Percentiles rank a stretch among this genome's conserved stretches.
These are phyloP conservation scores for Rossbeevera mucosa DNA, from an alignment of 768 basidiomycete species.

Conservation along the genomic window DNA sequence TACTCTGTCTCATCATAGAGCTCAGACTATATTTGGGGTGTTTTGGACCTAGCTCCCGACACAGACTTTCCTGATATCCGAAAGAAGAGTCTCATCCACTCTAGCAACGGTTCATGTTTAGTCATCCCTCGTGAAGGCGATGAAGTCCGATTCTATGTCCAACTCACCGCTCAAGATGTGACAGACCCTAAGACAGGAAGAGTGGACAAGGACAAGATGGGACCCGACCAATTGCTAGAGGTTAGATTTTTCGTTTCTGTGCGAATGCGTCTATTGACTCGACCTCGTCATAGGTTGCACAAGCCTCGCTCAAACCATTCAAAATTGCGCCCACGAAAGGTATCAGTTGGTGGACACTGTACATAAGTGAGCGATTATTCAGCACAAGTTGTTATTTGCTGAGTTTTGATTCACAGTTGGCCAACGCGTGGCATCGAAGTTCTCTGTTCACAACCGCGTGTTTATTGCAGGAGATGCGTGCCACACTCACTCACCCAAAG, in stretches of 20 bases:
- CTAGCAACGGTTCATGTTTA: slow-evolving; percentile 46
- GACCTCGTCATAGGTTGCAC: slow-evolving; percentile 31
- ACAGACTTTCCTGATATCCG: slow-evolving; percentile 55
- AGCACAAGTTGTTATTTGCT: not conserved
- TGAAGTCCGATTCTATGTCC: slow-evolving; percentile 48
- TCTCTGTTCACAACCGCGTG: slow-evolving; percentile 42
- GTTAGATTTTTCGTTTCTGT: slow-evolving; percentile 15
- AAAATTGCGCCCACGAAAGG: slow-evolving; percentile 27
- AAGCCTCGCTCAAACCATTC: slow-evolving; percentile 39
- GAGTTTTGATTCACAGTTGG: slow-evolving; percentile 35
- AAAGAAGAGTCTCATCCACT: slow-evolving; percentile 46
- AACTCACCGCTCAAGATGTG: slow-evolving; percentile 40
- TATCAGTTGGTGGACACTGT: slow-evolving; percentile 48
- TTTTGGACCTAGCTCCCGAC: slow-evolving; percentile 42
- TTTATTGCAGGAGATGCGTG: slow-evolving; percentile 58
- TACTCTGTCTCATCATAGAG: not conserved
- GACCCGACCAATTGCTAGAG: slow-evolving; percentile 38
- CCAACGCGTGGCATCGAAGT: slow-evolving; percentile 52
- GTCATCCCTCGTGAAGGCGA: slow-evolving; percentile 49
- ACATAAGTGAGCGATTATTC: slow-evolving; percentile 36
- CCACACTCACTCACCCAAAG: slow-evolving; percentile 43
- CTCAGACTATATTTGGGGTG: slow-evolving; percentile 41
- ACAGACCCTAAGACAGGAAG: slow-evolving; percentile 37
- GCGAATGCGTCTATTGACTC: not conserved
- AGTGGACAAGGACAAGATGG: slow-evolving; percentile 37